Percentiles rank a stretch among this genome's conserved stretches.
Evolutionary conservation across 805 yeast genomes (phyloP).

Genomic region (Starmerella cellae): DNA sequence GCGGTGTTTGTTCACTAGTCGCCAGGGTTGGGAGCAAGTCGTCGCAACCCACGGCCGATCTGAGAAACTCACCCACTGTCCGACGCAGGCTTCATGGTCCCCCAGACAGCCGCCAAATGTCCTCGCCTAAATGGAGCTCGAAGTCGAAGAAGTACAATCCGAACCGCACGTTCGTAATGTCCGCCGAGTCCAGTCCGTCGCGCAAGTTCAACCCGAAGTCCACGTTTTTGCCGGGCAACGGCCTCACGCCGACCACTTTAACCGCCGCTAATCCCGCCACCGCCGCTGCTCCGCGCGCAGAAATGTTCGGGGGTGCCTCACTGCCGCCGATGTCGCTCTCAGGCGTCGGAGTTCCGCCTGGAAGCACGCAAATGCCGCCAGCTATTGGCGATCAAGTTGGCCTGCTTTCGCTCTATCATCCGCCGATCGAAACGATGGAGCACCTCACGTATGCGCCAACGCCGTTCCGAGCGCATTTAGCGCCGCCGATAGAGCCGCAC

Average conservation of each 20-base stretch:
- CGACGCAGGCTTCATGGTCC: background rate
- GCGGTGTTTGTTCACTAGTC: too few relatives aligned
- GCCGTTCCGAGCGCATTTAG: constrained; percentile 38
- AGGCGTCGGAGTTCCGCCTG: background rate
- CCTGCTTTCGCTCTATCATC: constrained; percentile 18
- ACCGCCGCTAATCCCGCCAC: background rate
- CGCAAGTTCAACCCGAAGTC: constrained; percentile 16
- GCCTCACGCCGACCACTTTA: background rate
- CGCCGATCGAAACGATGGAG: constrained; percentile 36
- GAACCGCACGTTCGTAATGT: constrained; percentile 13
- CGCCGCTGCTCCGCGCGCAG: background rate
- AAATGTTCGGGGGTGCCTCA: too few relatives aligned
- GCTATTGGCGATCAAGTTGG: constrained; percentile 2
- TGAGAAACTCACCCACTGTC: too few relatives aligned
- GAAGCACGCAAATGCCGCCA: background rate
- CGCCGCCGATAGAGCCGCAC: constrained; percentile 44
- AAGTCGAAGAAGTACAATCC: constrained; percentile 13
- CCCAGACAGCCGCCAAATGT: constrained; percentile 2
- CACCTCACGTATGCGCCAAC: constrained; percentile 83
- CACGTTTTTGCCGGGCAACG: constrained; percentile 9
- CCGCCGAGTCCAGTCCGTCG: constrained; percentile 6
- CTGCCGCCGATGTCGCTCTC: background rate
- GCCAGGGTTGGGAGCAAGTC: too few relatives aligned
- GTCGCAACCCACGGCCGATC: too few relatives aligned
- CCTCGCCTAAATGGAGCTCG: constrained; percentile 16